Evolutionary conservation across 2,329 filamentous ascomycete species (phyloP).

Genomic region (Nothomitra cinnamomea): DNA sequence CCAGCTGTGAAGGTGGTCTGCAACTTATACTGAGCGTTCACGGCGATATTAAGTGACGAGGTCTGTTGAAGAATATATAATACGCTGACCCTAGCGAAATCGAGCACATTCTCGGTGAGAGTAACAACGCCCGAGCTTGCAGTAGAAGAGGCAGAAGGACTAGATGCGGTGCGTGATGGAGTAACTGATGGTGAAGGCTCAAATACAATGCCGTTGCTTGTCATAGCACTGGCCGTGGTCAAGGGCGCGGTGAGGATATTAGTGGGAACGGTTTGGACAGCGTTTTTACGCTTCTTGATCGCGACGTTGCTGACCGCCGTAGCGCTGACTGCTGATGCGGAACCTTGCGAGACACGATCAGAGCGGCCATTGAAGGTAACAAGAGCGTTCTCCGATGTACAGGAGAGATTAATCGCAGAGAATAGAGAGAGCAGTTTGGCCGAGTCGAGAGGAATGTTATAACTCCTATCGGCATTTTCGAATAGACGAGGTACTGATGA

Average conservation of each 20-base stretch:
- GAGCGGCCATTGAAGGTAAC: constrained; percentile 56
- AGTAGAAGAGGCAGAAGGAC: constrained; percentile 10
- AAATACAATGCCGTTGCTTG: constrained; percentile 23
- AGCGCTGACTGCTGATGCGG: constrained; percentile 11
- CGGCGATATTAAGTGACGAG: background rate
- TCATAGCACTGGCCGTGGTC: constrained; percentile 13
- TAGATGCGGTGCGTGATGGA: constrained; percentile 8
- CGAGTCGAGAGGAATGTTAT: constrained; percentile 56
- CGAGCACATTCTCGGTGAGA: constrained; percentile 38
- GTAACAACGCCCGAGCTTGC: constrained; percentile 25
- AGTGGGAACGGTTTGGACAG: constrained; percentile 5
- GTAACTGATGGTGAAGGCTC: background rate
- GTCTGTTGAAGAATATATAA: constrained; percentile 42
- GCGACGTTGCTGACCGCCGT: background rate
- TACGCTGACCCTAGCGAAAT: constrained; percentile 46
- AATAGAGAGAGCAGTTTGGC: constrained; percentile 58
- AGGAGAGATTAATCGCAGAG: constrained; percentile 58
- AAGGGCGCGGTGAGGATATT: background rate
- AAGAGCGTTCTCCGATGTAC: constrained; percentile 69
- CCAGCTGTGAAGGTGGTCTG: constrained; percentile 1
- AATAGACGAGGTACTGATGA: constrained; percentile 62
- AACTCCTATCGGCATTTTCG: constrained; percentile 44
- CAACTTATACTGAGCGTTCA: constrained; percentile 2
- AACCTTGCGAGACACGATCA: background rate
- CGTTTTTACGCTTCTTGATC: background rate